A percentile compares a stretch with the other conserved stretches of the same genome.
Evolutionary conservation across 768 basidiomycete species (phyloP).

Genomic region (Pleurotus tuoliensis): DNA sequence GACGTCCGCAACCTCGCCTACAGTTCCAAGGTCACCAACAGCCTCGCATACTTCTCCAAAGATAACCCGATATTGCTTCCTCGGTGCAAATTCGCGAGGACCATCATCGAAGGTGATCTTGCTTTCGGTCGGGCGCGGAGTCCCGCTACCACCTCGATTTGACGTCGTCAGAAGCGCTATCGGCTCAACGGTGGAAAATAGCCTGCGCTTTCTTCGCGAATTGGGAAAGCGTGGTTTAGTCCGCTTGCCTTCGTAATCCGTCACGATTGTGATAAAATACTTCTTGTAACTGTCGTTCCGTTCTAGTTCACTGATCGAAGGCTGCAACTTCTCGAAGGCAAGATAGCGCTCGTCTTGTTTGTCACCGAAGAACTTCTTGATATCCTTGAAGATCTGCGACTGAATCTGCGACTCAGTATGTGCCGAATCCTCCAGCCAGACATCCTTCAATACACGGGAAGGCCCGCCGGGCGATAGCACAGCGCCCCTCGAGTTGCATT

Average conservation of each 20-base stretch:
- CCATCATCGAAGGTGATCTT: neutral
- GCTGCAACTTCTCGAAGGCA: no score
- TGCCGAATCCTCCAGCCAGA: slow-evolving; percentile 13
- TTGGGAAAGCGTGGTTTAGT: no score
- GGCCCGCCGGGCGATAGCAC: neutral
- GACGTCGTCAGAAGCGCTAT: no score
- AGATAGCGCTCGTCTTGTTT: no score
- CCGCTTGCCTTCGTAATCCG: no score
- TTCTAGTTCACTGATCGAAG: no score
- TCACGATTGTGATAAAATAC: no score
- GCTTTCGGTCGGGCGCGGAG: neutral
- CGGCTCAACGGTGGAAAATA: no score
- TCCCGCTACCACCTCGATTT: neutral
- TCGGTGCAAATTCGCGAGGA: neutral
- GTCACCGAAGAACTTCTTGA: neutral
- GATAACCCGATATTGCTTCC: neutral
- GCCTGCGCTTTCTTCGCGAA: no score
- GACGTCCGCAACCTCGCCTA: neutral
- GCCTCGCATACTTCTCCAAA: neutral
- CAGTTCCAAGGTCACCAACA: neutral
- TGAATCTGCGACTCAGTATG: slow-evolving; percentile 13
- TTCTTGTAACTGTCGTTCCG: no score
- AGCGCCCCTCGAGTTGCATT: slow-evolving; percentile 3
- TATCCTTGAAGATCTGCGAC: slow-evolving; percentile 7
- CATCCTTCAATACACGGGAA: slow-evolving; percentile 15